phyloP scores from a whole-genome alignment of 805 yeast species.

The Nakazawaea holstii region DNA sequence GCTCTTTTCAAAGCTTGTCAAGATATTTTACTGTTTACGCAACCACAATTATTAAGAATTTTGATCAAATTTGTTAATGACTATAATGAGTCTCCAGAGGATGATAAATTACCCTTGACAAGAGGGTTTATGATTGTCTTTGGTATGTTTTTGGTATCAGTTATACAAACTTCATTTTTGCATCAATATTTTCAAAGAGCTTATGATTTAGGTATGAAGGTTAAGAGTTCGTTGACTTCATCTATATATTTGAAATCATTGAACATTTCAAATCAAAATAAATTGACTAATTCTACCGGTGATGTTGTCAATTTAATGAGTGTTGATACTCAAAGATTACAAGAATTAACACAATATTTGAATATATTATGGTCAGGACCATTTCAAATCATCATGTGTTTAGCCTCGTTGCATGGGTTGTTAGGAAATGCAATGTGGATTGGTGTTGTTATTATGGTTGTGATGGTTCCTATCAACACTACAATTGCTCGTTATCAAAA shows the following conservation, averaged over 20 bases:
- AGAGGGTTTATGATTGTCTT: conserved; percentile 72
- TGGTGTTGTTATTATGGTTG: conserved; percentile 73
- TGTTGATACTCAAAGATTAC: conserved; percentile 86
- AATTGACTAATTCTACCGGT: conserved; percentile 73
- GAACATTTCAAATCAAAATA: conserved; percentile 65
- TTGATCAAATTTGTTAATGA: conserved; percentile 59
- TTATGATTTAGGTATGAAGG: conserved; percentile 72
- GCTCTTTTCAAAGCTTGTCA: conserved; percentile 68
- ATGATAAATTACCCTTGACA: conserved; percentile 52
- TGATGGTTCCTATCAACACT: conserved; percentile 79
- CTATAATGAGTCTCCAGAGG: conserved; percentile 30
- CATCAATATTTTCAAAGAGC: conserved; percentile 78
- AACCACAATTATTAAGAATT: conserved; percentile 73
- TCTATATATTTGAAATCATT: conserved; percentile 65
- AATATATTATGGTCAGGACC: conserved; percentile 92
- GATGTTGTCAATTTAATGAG: conserved; percentile 94
- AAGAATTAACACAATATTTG: conserved; percentile 73
- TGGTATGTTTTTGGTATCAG: conserved; percentile 69
- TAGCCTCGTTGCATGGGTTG: conserved; percentile 63
- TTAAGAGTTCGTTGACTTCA: conserved; percentile 64
- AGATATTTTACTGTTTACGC: conserved; percentile 79
- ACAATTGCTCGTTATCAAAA: conserved; percentile 63
- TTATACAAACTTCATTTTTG: conserved; percentile 69
- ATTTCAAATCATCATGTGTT: conserved; percentile 75
- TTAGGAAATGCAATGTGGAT: conserved; percentile 95